Conservation (phyloP, 192 early-diverging fungal genomes). For the Backusella mclennaniae region DNA sequence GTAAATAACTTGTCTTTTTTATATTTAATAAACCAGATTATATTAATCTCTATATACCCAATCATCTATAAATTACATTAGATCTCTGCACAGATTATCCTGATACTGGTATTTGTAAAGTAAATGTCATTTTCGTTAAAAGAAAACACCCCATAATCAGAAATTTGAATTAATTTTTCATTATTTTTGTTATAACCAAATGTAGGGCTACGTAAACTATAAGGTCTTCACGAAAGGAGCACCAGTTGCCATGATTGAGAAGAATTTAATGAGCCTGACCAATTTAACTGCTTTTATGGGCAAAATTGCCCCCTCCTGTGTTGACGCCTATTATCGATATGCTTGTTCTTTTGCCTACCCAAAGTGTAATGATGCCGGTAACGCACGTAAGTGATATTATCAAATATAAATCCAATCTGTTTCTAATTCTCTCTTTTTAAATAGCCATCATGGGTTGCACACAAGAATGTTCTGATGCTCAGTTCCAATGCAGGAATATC, state of each 20-base stretch:
- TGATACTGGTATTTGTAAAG: constrained; percentile 9
- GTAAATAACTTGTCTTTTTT: neutral
- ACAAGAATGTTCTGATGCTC: neutral
- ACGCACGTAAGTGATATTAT: neutral
- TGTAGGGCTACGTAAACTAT: constrained; percentile 6
- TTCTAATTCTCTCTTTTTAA: neutral
- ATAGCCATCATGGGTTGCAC: constrained; percentile 4
- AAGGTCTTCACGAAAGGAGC: constrained; percentile 10
- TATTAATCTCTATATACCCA: neutral
- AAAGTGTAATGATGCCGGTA: constrained; percentile 8
- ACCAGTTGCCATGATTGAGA: constrained; percentile 12
- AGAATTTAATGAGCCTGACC: neutral
- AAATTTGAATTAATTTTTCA: neutral
- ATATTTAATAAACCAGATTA: neutral
- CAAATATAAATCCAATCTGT: neutral
- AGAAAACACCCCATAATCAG: neutral
- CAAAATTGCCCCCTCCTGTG: constrained; percentile 18
- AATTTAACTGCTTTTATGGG: neutral
- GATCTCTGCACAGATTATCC: constrained; percentile 1
- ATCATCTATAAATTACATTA: neutral
- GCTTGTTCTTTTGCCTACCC: constrained; percentile 38
- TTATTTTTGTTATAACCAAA: neutral
- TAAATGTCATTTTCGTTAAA: neutral
- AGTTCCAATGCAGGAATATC: constrained; percentile 7
- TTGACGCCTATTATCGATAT: constrained; percentile 31